Conservation (phyloP, 1,284 basidiomycete species). For the Irpex sp. region DNA sequence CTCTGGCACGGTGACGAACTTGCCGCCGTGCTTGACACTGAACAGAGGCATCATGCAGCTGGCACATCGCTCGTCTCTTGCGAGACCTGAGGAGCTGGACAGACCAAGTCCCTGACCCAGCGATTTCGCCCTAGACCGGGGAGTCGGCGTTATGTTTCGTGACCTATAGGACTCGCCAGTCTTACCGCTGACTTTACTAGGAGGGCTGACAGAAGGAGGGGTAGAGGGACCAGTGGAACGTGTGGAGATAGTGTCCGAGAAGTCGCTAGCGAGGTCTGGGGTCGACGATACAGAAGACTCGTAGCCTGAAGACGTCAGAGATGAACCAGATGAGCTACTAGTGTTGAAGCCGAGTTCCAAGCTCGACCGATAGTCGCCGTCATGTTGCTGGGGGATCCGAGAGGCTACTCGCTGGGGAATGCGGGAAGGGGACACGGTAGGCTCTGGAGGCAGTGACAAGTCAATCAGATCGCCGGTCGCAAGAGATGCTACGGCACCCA, state of each 20-base stretch:
- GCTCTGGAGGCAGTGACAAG: slow-evolving; percentile 9
- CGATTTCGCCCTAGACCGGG: slow-evolving; percentile 17
- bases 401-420: background rate
- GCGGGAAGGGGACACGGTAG: background rate
- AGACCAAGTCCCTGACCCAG: slow-evolving; percentile 18
- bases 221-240: slow-evolving; percentile 56
- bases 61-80: slow-evolving; percentile 37
- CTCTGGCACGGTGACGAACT: slow-evolving; percentile 66
- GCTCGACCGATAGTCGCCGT: slow-evolving; percentile 7
- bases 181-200: slow-evolving; percentile 9
- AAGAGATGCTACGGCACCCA: slow-evolving; percentile 18
- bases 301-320: slow-evolving; percentile 14
- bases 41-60: slow-evolving; percentile 60
- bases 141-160: slow-evolving; percentile 18
- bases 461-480: slow-evolving; percentile 24
- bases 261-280: slow-evolving; percentile 60
- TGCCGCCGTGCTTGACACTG: slow-evolving; percentile 46
- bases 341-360: slow-evolving; percentile 5
- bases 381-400: background rate
- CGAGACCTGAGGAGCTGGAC: slow-evolving; percentile 23
- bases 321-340: slow-evolving; percentile 6
- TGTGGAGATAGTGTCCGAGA: slow-evolving; percentile 45
- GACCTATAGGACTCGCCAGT: slow-evolving; percentile 4
- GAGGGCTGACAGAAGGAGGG: slow-evolving; percentile 40
- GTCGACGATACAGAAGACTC: slow-evolving; percentile 39